Conservation (phyloP, 768 basidiomycete species). For the Trametes maxima region DNA sequence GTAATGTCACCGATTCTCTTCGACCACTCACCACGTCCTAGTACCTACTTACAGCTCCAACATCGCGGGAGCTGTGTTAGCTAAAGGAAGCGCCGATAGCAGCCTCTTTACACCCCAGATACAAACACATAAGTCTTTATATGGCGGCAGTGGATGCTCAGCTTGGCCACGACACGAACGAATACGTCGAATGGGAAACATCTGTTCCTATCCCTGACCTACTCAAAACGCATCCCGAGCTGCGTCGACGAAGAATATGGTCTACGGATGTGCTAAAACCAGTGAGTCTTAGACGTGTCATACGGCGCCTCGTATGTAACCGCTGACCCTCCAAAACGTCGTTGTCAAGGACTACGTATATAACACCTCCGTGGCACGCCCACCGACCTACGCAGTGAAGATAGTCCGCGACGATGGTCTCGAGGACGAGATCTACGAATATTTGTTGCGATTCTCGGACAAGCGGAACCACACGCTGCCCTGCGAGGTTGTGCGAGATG, state of each 20-base stretch:
- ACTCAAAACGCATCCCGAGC: neutral
- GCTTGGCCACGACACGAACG: neutral
- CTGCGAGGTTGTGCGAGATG: neutral
- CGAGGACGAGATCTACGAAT: neutral
- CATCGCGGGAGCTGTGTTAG: too few species aligned
- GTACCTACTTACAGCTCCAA: too few species aligned
- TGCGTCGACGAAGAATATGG: neutral
- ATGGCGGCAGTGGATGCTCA: too few species aligned
- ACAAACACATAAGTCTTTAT: too few species aligned
- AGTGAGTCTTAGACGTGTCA: neutral
- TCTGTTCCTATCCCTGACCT: neutral
- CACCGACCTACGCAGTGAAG: neutral
- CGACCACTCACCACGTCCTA: too few species aligned
- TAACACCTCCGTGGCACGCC: neutral
- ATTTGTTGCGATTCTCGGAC: neutral
- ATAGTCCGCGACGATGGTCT: neutral
- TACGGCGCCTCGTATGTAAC: neutral
- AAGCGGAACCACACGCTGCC: constrained; percentile 1
- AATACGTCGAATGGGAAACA: neutral
- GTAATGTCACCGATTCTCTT: too few species aligned
- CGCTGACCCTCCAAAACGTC: neutral
- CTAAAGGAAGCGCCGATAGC: too few species aligned
- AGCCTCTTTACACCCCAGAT: too few species aligned
- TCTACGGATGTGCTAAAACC: neutral
- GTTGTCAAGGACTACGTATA: neutral